Evolutionary conservation across 164 flowering plant genomes (phyloP).

Genomic region (Aristolochia contorta): DNA sequence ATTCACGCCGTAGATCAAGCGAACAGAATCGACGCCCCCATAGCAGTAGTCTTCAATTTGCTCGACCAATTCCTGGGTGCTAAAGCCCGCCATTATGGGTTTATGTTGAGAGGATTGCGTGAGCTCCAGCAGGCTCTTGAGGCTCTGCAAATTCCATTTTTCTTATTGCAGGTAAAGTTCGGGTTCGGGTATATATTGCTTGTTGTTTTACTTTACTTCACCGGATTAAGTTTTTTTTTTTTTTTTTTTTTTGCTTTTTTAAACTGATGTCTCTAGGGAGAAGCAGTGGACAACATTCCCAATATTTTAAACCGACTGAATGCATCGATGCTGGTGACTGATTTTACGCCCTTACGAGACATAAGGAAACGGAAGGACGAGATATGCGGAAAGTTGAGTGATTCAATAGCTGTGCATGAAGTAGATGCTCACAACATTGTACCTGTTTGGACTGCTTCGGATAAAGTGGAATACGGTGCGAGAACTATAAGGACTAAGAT

Average conservation of each 20-base stretch:
- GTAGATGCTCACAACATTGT: slow-evolving; percentile 95
- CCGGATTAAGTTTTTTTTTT: background rate
- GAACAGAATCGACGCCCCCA: slow-evolving; percentile 51
- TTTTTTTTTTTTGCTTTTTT: background rate
- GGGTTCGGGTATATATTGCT: background rate
- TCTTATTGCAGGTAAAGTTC: slow-evolving; percentile 54
- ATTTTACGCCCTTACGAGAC: slow-evolving; percentile 74
- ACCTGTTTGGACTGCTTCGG: slow-evolving; percentile 84
- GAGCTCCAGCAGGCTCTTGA: slow-evolving; percentile 36
- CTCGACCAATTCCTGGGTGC: slow-evolving; percentile 80
- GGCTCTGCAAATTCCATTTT: slow-evolving; percentile 57
- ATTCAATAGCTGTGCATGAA: slow-evolving; percentile 66
- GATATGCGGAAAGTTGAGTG: slow-evolving; percentile 43
- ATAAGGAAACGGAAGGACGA: slow-evolving; percentile 64
- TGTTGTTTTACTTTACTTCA: background rate
- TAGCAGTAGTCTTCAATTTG: slow-evolving; percentile 79
- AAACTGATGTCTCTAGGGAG: slow-evolving; percentile 37
- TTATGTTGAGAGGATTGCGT: slow-evolving; percentile 75
- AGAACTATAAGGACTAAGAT: slow-evolving; percentile 74
- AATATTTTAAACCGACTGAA: slow-evolving; percentile 53
- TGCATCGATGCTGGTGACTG: slow-evolving; percentile 82
- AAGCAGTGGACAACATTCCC: slow-evolving; percentile 75
- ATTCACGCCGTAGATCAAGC: slow-evolving; percentile 89
- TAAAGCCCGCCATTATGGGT: slow-evolving; percentile 79
- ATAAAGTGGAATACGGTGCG: slow-evolving; percentile 86